Evolutionary conservation across 2,329 filamentous ascomycete genomes (phyloP).

Genomic region (Fusarium drepaniforme): DNA sequence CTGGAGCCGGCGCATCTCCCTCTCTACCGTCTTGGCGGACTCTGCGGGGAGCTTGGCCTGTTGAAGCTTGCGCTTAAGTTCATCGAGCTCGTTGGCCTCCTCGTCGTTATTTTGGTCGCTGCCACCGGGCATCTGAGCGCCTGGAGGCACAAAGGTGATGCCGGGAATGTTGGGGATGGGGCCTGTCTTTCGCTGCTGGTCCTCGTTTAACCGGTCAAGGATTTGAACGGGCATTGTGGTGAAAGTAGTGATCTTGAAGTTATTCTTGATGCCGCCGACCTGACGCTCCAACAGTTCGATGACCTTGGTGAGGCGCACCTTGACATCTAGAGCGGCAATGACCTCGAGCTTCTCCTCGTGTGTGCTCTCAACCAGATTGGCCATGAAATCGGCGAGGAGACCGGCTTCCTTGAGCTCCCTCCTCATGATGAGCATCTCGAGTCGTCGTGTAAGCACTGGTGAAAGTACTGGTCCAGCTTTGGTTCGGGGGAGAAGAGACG

Average conservation of each 20-base stretch:
- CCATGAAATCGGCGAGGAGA: slow-evolving; percentile 94
- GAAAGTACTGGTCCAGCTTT: slow-evolving; percentile 76
- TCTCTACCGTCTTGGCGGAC: slow-evolving; percentile 88
- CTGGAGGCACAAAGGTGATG: slow-evolving; percentile 51
- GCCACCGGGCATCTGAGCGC: slow-evolving; percentile 55
- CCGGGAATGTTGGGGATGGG: slow-evolving; percentile 54
- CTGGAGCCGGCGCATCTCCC: slow-evolving; percentile 87
- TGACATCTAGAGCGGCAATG: slow-evolving; percentile 83
- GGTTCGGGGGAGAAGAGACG: slow-evolving; percentile 82
- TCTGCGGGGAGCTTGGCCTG: slow-evolving; percentile 85
- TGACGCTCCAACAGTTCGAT: slow-evolving; percentile 88
- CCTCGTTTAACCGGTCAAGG: slow-evolving; percentile 64
- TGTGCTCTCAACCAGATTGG: slow-evolving; percentile 87
- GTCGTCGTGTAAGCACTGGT: slow-evolving; percentile 84
- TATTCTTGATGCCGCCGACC: slow-evolving; percentile 86
- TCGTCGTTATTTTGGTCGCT: slow-evolving; percentile 75
- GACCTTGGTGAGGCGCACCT: slow-evolving; percentile 82
- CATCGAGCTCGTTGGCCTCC: slow-evolving; percentile 89
- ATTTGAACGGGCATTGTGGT: slow-evolving; percentile 74
- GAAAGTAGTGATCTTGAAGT: slow-evolving; percentile 85
- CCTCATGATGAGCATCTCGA: slow-evolving; percentile 88
- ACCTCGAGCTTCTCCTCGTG: slow-evolving; percentile 94
- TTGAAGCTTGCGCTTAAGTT: slow-evolving; percentile 89
- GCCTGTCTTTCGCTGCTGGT: slow-evolving; percentile 50
- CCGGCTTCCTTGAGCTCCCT: slow-evolving; percentile 88